Conservation (phyloP, 176 grass and related monocot genomes). For the Aegilops speltoides region DNA sequence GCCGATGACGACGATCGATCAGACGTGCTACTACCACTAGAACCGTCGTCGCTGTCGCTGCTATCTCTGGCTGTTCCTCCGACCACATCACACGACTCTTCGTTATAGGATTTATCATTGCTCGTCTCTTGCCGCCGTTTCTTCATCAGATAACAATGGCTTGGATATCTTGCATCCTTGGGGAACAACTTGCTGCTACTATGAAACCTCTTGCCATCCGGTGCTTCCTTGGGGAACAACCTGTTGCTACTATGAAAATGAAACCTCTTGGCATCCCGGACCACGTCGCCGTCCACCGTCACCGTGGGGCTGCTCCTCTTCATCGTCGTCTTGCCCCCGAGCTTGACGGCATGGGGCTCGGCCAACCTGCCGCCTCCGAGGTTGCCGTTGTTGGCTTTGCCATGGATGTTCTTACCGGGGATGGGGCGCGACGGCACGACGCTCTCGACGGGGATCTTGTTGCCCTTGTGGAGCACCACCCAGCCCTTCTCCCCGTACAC, state of each 20-base stretch:
- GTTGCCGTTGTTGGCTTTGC: neutral
- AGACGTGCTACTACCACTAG: slow-evolving; percentile 22
- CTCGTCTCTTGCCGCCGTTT: neutral
- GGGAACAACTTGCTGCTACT: too few relatives aligned
- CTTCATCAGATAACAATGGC: neutral
- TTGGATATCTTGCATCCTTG: neutral
- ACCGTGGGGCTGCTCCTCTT: neutral
- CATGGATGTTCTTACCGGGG: neutral
- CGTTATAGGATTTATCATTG: neutral
- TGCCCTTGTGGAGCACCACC: slow-evolving; percentile 44
- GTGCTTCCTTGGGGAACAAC: too few relatives aligned
- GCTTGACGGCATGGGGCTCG: neutral
- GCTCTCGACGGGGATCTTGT: neutral
- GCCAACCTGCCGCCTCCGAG: neutral
- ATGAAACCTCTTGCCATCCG: neutral
- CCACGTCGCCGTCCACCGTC: neutral
- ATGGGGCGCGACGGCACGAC: neutral
- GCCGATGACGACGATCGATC: slow-evolving; percentile 31
- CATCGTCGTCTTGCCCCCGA: neutral
- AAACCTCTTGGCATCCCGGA: neutral
- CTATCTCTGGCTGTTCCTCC: neutral
- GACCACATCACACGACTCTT: neutral
- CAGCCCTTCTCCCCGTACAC: slow-evolving; percentile 36
- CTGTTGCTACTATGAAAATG: too few relatives aligned
- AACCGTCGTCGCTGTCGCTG: neutral